A percentile compares a stretch with the other conserved stretches of the same genome.
These are phyloP conservation scores for Uronychia binucleata DNA, from an alignment of 73 alveolate genomes.

Conservation along the genomic window DNA sequence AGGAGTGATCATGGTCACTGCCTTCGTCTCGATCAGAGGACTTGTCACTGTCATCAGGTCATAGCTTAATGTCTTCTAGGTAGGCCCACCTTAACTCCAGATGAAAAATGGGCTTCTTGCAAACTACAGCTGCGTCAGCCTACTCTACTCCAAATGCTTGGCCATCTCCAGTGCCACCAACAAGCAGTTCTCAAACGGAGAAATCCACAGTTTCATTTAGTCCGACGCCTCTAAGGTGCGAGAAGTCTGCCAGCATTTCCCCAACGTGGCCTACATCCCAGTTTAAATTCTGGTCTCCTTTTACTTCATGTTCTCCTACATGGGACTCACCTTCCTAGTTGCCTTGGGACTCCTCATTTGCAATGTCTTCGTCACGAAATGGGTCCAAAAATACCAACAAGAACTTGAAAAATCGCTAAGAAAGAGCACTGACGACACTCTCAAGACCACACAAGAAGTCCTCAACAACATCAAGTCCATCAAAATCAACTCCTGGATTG, in stretches of 20 bases:
- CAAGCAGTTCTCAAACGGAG: conserved; percentile 71
- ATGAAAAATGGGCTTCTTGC: conserved; percentile 55
- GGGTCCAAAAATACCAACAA: conserved; percentile 25
- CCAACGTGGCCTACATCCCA: conserved; percentile 63
- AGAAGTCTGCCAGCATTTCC: conserved; percentile 37
- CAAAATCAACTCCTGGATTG: conserved; percentile 88
- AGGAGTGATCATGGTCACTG: neutral
- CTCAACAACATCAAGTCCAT: conserved; percentile 85
- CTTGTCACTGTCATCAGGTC: neutral
- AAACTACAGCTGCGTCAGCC: conserved; percentile 38
- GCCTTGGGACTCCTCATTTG: conserved; percentile 46
- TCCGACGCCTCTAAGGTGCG: conserved; percentile 75
- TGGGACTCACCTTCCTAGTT: conserved; percentile 57
- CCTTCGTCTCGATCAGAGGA: neutral
- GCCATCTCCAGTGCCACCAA: conserved; percentile 23
- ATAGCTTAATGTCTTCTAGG: conserved; percentile 65
- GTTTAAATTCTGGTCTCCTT: conserved; percentile 58
- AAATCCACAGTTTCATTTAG: conserved; percentile 71
- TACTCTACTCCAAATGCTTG: conserved; percentile 19
- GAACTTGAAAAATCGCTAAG: conserved; percentile 61
- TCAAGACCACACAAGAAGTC: conserved; percentile 80
- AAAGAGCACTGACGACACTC: conserved; percentile 83
- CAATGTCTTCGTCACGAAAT: conserved; percentile 41
- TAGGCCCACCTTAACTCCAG: neutral
- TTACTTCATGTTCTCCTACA: conserved; percentile 44